Evolutionary conservation across 495 filamentous ascomycete species (phyloP), one percentile per base, ranked within the genome.

Genomic region (Penicilliopsis zonata): DNA sequence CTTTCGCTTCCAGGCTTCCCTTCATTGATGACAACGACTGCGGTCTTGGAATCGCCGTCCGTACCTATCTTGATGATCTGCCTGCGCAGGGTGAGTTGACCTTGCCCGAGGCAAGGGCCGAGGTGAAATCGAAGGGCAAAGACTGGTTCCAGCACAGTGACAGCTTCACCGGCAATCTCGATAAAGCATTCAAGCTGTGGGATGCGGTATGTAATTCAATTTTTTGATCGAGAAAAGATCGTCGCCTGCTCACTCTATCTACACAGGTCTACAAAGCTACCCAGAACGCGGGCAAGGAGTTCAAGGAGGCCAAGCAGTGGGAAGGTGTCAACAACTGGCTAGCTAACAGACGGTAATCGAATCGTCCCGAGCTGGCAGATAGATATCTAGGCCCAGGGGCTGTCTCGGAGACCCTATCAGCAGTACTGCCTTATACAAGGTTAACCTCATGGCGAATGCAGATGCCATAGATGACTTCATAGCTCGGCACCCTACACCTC

Each of bases 11-110:
- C 30, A 94, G 83, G 26, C 65, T 99, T 17, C 90, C 92, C 6
- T 92, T 99, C 48, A 73, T 80, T 36, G 68, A 73, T 10, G 80
- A 90, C 44, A 79, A 82, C 26, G 84, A 92, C 43, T 81, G 85
- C 25, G 82, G 76, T 22, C 67, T 92, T 18, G 87, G 85, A 12
- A 90, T 96, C 46, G 86, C 86, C 3, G 82, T 90, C 15, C 86
- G 92, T 53, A 86, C 82, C 4, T 88, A 92, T 52, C 70, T 99
- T 13, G 92, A 99, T 46, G 88, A 95, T 33, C 60, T 82, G 18
- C 62, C 59, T n/a, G 50, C 70, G 16, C 57, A 74, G 26, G 39
- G 43, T n/a, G 46, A 65, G 23, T 65, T 72, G 7, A 72, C 66
- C 1, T 70, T 74, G 4, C 61, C 68, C 7, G 75, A 79, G 16